Evolutionary conservation across 2,329 filamentous ascomycete genomes (phyloP), one percentile per base, ranked within the genome.

Genomic region (Epichloe sp.): DNA sequence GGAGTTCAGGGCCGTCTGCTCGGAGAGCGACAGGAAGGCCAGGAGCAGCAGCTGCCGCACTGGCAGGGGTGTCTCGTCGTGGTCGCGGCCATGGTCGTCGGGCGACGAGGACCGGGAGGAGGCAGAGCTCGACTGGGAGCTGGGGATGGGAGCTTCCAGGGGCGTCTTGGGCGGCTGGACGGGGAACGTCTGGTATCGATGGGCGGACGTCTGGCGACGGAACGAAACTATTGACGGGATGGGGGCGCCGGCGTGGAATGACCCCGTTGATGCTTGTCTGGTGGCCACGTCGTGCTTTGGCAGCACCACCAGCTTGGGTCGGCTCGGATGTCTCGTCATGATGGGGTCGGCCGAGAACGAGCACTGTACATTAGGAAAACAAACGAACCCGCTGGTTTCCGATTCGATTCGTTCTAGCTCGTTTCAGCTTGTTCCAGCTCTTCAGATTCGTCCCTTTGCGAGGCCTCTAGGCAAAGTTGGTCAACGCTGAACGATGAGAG

Each of bases 1-100:
- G 21, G 89, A 95, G 67, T 98, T 98, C 63, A 98, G 78, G 0
- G 93, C 93, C 0, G 91, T 97, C 73, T 98, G 93, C 65, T 98
- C 93, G 50, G 87, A 86, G 21, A 98, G 76, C 6, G 90, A 90
- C 54, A 98, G 86, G 57, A 96, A 71, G 1, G 91, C 91, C 36
- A 98, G 73, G 12, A 97, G 79, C 5, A 82, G 77, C 54, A 98
- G 83, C 71, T 97, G 93, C 58, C 76, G 81, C 57, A 81, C 80
- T 0, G 93, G 93, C 17, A 98, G 70, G 0, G 91, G 90, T 2
- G 88, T 87, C 57, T 80, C 76, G 56, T 76, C 68, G 55, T 71
- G 58, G 14, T 69, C 67, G 46, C 63, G 57, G 12, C 69, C 68
- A 43, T 62, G 58, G 12, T 66, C 63, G 38, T 62, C 60, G 17